phyloP scores from a whole-genome alignment of 73 alveolate species.

The Paramecium caudatum region DNA sequence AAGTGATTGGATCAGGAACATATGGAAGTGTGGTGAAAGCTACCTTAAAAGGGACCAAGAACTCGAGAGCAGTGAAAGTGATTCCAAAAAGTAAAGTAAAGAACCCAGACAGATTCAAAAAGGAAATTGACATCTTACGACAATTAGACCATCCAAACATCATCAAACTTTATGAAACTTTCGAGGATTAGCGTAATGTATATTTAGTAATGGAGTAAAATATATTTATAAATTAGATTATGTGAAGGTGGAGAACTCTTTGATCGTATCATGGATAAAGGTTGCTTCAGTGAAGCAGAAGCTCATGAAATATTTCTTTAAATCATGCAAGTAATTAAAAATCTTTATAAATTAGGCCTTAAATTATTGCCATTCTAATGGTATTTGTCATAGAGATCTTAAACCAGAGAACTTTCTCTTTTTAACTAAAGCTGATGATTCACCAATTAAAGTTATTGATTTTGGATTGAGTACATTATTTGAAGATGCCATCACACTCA shows the following conservation, averaged over 20 bases:
- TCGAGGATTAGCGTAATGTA: slow-evolving; percentile 84
- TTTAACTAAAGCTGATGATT: slow-evolving; percentile 75
- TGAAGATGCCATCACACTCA: slow-evolving; percentile 66
- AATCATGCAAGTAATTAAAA: slow-evolving; percentile 68
- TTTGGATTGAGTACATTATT: slow-evolving; percentile 83
- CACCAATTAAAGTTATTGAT: slow-evolving; percentile 79
- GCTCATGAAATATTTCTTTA: slow-evolving; percentile 79
- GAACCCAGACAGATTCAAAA: slow-evolving; percentile 81
- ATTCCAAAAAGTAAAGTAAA: slow-evolving; percentile 82
- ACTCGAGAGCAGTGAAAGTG: slow-evolving; percentile 90
- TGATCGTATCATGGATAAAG: slow-evolving; percentile 78
- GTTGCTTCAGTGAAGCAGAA: slow-evolving; percentile 80
- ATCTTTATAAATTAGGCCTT: slow-evolving; percentile 73
- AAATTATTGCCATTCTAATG: slow-evolving; percentile 82
- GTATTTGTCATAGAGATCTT: slow-evolving; percentile 86
- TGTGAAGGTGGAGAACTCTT: slow-evolving; percentile 89
- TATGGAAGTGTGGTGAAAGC: slow-evolving; percentile 94
- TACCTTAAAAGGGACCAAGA: slow-evolving; percentile 82
- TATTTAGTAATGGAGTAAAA: slow-evolving; percentile 84
- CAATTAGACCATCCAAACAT: slow-evolving; percentile 86
- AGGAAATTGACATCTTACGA: slow-evolving; percentile 78
- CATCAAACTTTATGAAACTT: slow-evolving; percentile 84
- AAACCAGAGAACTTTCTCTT: slow-evolving; percentile 87
- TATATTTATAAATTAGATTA: slow-evolving; percentile 54
- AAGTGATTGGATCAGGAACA: slow-evolving; percentile 92